Base-by-base conservation (phyloP, 495 filamentous ascomycete species). In the Penicillium paradoxum region DNA sequence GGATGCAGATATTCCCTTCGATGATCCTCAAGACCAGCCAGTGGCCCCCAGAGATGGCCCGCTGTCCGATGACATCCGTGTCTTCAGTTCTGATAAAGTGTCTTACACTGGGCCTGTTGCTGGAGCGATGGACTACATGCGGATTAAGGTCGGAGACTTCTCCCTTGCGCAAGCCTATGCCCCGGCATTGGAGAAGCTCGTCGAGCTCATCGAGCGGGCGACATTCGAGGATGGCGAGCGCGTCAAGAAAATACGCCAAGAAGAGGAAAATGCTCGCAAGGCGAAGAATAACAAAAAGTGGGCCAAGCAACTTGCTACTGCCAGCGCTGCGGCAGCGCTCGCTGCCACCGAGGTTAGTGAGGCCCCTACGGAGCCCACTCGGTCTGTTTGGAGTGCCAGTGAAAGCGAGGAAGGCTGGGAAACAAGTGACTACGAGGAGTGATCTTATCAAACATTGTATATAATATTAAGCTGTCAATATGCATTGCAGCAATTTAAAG, bases 121-220 rank as follows among this genome's bases (percentile, higher is more conserved):
- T 25, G 77, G 89, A n/a, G 90, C 88, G 0, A 96, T 95, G 71
- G 93, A 98, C 64, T 83, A 88, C 56, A 96, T 97, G 88, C 74
- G 83, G 10, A 78, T 95, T 34, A 85, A 83, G 68, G 76, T 97
- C 10, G 79, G 87, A 6, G 90, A 97, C 58, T 87, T 97, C 52
- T 79, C 79, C 50, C 73, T 86, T 55, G 78, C 93, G n/a, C 82
- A 87, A 62, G 77, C 77, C 15, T 95, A 88, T 59, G 69, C 84
- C 34, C 86, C 86, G 0, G 87, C 88, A 4, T 47, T 96, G 54
- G 78, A 82, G 64, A 82, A 82, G 66, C 70, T 96, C 11, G 82
- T 87, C 52, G 74, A 81, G 4, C 48, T 68, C 37, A 33, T 71
- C 30, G 73, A 77, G 37, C 64, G 62, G 4, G 47, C 57, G 1